Percentiles rank a stretch among this genome's conserved stretches.
Conservation (phyloP, 164 flowering plant species). For the Akebia trifoliata region DNA sequence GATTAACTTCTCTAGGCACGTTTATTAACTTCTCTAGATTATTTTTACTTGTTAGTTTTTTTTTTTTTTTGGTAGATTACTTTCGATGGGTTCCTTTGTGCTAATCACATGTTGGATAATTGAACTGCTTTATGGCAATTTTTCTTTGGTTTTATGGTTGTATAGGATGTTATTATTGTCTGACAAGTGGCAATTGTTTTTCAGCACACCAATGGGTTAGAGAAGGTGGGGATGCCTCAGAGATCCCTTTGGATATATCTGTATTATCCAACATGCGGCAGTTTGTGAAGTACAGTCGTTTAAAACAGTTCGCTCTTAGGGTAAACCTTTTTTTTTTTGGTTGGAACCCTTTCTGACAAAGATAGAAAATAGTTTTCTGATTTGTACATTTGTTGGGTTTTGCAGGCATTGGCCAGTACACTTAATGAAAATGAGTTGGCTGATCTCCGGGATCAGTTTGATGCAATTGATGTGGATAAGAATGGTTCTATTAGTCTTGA, state of each 20-base stretch:
- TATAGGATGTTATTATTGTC: neutral
- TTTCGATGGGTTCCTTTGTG: too few species aligned
- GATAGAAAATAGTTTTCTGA: too few species aligned
- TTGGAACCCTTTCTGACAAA: conserved; percentile 5
- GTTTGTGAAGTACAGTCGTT: conserved; percentile 88
- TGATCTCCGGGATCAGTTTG: conserved; percentile 85
- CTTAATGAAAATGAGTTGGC: conserved; percentile 80
- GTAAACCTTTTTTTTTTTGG: conserved; percentile 30
- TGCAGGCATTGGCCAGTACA: conserved; percentile 91
- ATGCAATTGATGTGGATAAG: conserved; percentile 93
- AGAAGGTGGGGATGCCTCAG: conserved; percentile 97
- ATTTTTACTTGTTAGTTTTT: too few species aligned
- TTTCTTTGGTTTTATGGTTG: conserved; percentile 4
- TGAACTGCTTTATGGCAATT: conserved; percentile 4
- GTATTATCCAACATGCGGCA: conserved; percentile 86
- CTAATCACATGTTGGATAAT: neutral
- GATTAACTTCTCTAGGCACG: too few species aligned
- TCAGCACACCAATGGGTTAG: conserved; percentile 98
- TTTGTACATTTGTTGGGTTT: neutral
- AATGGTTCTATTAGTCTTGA: conserved; percentile 94
- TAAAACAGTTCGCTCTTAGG: conserved; percentile 94
- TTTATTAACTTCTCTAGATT: neutral
- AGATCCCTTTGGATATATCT: conserved; percentile 93
- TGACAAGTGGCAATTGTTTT: conserved; percentile 13
- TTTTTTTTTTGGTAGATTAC: too few species aligned